Evolutionary conservation across 1,284 basidiomycete genomes (phyloP), one percentile per base, ranked within the genome.

Genomic region (Moesziomyces globuligerus): DNA sequence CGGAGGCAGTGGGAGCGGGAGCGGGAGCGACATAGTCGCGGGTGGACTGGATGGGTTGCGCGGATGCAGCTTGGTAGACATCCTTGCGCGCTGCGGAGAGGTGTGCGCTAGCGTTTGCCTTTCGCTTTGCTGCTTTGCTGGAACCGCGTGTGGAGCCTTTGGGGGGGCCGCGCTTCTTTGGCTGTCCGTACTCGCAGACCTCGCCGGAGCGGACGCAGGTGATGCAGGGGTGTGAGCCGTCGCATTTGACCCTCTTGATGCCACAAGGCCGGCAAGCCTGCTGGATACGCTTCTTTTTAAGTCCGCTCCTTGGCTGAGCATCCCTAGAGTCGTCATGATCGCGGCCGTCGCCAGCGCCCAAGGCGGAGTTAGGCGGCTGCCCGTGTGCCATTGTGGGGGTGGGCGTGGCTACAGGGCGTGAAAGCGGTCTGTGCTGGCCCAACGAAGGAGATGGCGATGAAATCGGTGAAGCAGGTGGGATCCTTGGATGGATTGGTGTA

Each of bases 141-240:
- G 52, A 41, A 25, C 69, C 72, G 4, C 75, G 60, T 1, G 72
- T 75, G 5, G 73, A 72, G 9, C 75, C 75, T 37, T 77, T 77
- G 1, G 75, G 70, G 10, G 75, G 75, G 1, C 75, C 75, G n/a
- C 70, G 29, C 57, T 77, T 77, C 54, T 75, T 77, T 23, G 73
- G 69, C 24, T 68, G 59, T 7, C 70, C 73, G 38, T 77, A 77
- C 34, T 66, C 69, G 64, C 75, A 77, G 36, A 48, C 25, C 24
- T 77, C 75, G n/a, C 69, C 64, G 36, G 55, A 68, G 21, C 56
- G 53, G 36, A 62, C 23, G 48, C 75, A 77, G 28, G 73, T 75
- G 47, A 56, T 40, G 57, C 75, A 77, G 25, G 75, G 75, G 0
- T 57, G 41, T 17, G 56, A 46, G 7, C 75, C 75, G 28, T 77